Percentiles rank a stretch among this genome's conserved stretches.
These are phyloP conservation scores for Fusarium coffeatum DNA, from an alignment of 2,329 filamentous ascomycete genomes.

Conservation along the genomic window DNA sequence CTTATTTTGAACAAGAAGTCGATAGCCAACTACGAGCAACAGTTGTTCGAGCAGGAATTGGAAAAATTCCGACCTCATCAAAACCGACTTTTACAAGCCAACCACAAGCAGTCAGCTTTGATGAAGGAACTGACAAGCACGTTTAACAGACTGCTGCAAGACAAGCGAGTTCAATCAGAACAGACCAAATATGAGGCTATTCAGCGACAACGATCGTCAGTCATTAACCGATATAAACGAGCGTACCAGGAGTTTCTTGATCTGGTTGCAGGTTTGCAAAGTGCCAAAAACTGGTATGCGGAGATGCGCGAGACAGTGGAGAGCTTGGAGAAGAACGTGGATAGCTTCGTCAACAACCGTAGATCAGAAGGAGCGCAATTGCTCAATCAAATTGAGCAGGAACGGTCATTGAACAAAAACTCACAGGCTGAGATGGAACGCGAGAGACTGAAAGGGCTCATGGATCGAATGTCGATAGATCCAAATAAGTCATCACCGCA, in stretches of 20 bases:
- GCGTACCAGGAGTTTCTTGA: constrained; percentile 94
- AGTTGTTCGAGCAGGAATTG: constrained; percentile 95
- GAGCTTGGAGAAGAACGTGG: constrained; percentile 93
- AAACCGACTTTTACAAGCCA: constrained; percentile 88
- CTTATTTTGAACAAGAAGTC: constrained; percentile 98
- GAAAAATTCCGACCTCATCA: constrained; percentile 97
- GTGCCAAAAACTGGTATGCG: constrained; percentile 91
- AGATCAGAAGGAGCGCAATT: constrained; percentile 91
- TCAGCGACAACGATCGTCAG: constrained; percentile 82
- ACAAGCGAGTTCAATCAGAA: constrained; percentile 92
- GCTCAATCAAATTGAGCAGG: constrained; percentile 86
- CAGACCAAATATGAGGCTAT: constrained; percentile 95
- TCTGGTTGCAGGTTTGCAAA: constrained; percentile 83
- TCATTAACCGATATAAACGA: constrained; percentile 88
- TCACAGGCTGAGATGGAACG: constrained; percentile 83
- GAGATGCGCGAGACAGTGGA: constrained; percentile 97
- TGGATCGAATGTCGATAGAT: constrained; percentile 97
- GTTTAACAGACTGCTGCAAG: constrained; percentile 89
- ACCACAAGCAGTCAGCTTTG: constrained; percentile 91
- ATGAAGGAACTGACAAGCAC: constrained; percentile 93
- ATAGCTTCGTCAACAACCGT: constrained; percentile 95
- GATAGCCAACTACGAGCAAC: constrained; percentile 89
- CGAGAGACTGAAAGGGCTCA: constrained; percentile 85
- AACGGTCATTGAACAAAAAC: constrained; percentile 70
- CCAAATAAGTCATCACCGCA: constrained; percentile 55